These are phyloP conservation scores for Trichoderma sp. DNA, from an alignment of 2,329 filamentous ascomycete species.

Conservation along the genomic window DNA sequence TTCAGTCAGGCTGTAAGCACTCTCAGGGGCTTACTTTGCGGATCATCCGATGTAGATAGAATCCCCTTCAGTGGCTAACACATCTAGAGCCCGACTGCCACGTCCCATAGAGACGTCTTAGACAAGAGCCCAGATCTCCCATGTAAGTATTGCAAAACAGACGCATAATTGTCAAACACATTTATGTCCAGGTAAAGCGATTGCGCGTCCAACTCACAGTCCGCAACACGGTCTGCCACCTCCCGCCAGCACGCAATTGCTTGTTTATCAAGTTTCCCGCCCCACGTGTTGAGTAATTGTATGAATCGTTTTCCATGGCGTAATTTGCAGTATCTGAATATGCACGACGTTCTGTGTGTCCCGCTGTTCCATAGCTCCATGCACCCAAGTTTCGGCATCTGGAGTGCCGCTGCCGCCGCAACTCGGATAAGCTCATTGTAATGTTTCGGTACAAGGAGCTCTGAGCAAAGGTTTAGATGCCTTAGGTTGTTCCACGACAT, in stretches of 20 bases:
- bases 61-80: not conserved
- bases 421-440: not conserved
- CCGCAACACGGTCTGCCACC: not conserved
- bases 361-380: not conserved
- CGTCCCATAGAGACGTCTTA: not conserved
- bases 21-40: too few species aligned
- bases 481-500: not conserved
- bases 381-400: not conserved
- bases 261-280: not conserved
- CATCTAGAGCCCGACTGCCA: not conserved
- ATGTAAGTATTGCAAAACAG: not conserved
- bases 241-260: not conserved
- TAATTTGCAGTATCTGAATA: not conserved
- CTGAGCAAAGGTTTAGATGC: not conserved
- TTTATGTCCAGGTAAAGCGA: not conserved
- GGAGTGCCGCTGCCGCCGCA: not conserved
- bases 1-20: too few species aligned
- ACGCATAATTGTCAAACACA: not conserved
- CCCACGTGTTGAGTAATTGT: not conserved
- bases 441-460: not conserved
- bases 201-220: not conserved
- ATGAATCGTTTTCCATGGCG: not conserved
- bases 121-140: not conserved
- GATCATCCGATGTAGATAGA: too few species aligned
- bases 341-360: not conserved